Evolutionary conservation across 1,139 yeast genomes (phyloP).

Genomic region (Magnusiomyces suaveolens): DNA sequence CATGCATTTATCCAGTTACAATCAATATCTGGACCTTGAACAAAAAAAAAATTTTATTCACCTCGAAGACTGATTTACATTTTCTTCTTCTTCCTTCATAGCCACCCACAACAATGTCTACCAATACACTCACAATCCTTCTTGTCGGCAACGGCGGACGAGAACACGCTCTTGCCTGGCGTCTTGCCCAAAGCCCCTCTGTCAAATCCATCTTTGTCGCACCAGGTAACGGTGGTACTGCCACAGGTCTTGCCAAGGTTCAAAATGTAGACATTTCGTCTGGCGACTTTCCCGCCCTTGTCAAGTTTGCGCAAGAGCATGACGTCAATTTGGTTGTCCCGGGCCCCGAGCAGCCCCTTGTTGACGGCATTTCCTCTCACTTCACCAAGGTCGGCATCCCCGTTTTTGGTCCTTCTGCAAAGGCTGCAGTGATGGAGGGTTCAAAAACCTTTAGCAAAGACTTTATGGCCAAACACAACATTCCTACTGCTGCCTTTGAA

Average conservation of each 20-base stretch:
- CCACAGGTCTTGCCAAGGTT: slow-evolving; percentile 45
- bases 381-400: slow-evolving; percentile 77
- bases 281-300: slow-evolving; percentile 32
- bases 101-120: not conserved
- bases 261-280: slow-evolving; percentile 58
- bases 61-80: too few species aligned
- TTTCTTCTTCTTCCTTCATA: too few species aligned
- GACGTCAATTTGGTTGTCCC: slow-evolving; percentile 73
- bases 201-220: slow-evolving; percentile 77
- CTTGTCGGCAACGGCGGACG: slow-evolving; percentile 98
- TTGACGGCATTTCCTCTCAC: slow-evolving; percentile 73
- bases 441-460: slow-evolving; percentile 91
- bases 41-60: too few species aligned
- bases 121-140: slow-evolving; percentile 45
- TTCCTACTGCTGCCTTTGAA: slow-evolving; percentile 87
- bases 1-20: too few species aligned
- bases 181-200: slow-evolving; percentile 64
- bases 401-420: slow-evolving; percentile 86
- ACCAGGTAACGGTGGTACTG: slow-evolving; percentile 92
- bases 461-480: slow-evolving; percentile 82
- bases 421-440: slow-evolving; percentile 94
- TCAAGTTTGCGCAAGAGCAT: slow-evolving; percentile 60
- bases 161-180: slow-evolving; percentile 96
- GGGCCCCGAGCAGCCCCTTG: slow-evolving; percentile 98
- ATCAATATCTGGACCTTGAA: too few species aligned